phyloP scores from a whole-genome alignment of 768 basidiomycete species.

The Hypholoma sublateritium region DNA sequence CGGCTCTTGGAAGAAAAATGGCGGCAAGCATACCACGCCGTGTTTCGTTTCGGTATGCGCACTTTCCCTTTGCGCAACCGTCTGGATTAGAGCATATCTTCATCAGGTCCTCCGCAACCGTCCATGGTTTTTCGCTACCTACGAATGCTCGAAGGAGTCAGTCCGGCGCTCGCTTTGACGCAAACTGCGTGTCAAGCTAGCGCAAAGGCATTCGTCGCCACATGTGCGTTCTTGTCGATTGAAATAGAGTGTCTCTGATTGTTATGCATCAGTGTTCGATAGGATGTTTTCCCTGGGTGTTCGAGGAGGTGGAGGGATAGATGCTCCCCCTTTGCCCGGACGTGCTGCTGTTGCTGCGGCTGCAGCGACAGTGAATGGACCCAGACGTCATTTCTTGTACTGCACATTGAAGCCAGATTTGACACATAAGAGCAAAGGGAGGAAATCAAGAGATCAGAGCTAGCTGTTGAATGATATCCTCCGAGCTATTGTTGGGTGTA shows the following conservation, averaged over 20 bases:
- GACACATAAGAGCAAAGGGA: slow-evolving; percentile 37
- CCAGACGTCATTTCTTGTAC: slow-evolving; percentile 82
- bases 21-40: slow-evolving; percentile 83
- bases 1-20: slow-evolving; percentile 90
- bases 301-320: slow-evolving; percentile 65
- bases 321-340: slow-evolving; percentile 58
- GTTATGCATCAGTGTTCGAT: slow-evolving; percentile 66
- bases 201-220: slow-evolving; percentile 87
- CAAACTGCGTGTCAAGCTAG: slow-evolving; percentile 88
- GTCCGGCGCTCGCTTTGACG: slow-evolving; percentile 81
- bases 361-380: slow-evolving; percentile 62
- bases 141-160: slow-evolving; percentile 86
- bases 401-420: slow-evolving; percentile 72
- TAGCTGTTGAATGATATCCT: not conserved
- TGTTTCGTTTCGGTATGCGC: slow-evolving; percentile 77
- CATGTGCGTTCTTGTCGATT: slow-evolving; percentile 48
- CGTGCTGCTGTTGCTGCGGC: slow-evolving; percentile 68
- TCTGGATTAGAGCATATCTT: not conserved
- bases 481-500: not conserved
- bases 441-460: slow-evolving; percentile 24
- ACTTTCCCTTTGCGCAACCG: not conserved
- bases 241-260: slow-evolving; percentile 4
- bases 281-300: slow-evolving; percentile 87
- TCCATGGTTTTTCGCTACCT: slow-evolving; percentile 93
- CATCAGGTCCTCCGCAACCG: slow-evolving; percentile 76